Percentiles rank a stretch among this genome's conserved stretches.
Conservation (phyloP, 2,329 filamentous ascomycete species). For the Colletotrichum sp. region DNA sequence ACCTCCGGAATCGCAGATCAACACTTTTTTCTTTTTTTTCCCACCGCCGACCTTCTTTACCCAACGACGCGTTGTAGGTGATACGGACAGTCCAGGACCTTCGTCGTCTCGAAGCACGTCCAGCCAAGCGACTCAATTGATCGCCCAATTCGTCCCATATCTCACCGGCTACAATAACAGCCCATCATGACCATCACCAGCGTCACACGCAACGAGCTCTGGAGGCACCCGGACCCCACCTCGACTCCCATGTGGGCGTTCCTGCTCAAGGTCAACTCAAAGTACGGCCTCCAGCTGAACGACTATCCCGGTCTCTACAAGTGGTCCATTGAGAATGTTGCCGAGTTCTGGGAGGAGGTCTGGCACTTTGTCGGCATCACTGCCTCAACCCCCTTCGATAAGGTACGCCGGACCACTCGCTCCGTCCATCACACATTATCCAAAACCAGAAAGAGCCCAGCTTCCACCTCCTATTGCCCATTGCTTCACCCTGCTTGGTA, state of each 20-base stretch:
- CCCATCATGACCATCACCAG: conserved; percentile 19
- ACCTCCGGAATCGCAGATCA: not conserved
- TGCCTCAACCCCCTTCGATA: conserved; percentile 65
- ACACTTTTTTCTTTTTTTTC: not conserved
- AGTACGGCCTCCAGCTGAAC: conserved; percentile 65
- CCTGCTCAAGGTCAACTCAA: conserved; percentile 70
- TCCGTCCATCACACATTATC: not conserved
- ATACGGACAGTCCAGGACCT: not conserved
- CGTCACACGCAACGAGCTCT: conserved; percentile 57
- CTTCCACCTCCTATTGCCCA: not conserved
- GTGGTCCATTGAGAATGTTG: conserved; percentile 83
- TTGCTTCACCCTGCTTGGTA: not conserved
- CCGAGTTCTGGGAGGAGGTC: conserved; percentile 82
- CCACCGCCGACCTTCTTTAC: not conserved
- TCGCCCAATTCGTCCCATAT: not conserved
- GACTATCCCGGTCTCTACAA: conserved; percentile 78
- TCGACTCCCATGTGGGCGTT: conserved; percentile 77
- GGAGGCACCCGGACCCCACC: conserved; percentile 71
- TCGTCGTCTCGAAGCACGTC: not conserved
- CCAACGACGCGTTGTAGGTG: not conserved
- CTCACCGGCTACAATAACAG: not conserved
- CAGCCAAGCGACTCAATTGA: not conserved
- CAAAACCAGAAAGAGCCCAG: not conserved
- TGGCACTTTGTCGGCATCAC: conserved; percentile 84
- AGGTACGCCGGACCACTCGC: conserved; percentile 45